These are phyloP conservation scores for Pyrenopolyporus hunteri DNA, from an alignment of 495 filamentous ascomycete genomes.

Conservation along the genomic window DNA sequence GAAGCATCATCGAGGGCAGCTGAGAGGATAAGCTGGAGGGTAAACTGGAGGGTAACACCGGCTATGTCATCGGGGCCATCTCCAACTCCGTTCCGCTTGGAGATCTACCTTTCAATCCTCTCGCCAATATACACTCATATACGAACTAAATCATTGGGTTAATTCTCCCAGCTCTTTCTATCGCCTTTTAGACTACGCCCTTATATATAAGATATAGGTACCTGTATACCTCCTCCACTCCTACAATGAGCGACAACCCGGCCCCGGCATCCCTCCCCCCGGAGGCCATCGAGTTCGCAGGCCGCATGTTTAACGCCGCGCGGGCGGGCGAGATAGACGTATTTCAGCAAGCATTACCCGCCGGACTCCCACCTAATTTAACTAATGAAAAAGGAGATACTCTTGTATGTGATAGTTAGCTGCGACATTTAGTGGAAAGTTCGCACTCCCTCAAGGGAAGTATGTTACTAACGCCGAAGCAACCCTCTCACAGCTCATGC, in stretches of 20 bases:
- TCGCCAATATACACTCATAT: too few relatives aligned
- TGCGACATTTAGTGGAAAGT: neutral
- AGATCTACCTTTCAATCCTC: neutral
- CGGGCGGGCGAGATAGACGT: slow-evolving; percentile 53
- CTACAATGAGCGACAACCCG: slow-evolving; percentile 22
- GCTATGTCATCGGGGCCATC: slow-evolving; percentile 8
- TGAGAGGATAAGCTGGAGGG: neutral
- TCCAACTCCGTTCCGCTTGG: neutral
- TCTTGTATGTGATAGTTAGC: slow-evolving; percentile 45
- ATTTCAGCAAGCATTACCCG: slow-evolving; percentile 57
- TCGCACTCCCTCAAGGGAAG: neutral
- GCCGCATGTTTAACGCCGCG: slow-evolving; percentile 59
- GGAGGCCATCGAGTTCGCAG: slow-evolving; percentile 58
- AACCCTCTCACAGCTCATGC: slow-evolving; percentile 54
- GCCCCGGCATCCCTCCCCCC: slow-evolving; percentile 45
- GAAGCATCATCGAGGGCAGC: too few relatives aligned
- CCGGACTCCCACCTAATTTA: slow-evolving; percentile 58
- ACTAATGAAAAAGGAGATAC: slow-evolving; percentile 64
- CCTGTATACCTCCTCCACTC: neutral
- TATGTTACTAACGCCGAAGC: neutral
- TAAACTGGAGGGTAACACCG: neutral
- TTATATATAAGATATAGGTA: too few relatives aligned
- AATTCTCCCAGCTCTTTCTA: too few relatives aligned
- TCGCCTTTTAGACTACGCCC: too few relatives aligned
- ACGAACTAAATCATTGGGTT: too few relatives aligned